Base-by-base conservation (phyloP, 108 stramenopile species). In the Conticribra guillardii region DNA sequence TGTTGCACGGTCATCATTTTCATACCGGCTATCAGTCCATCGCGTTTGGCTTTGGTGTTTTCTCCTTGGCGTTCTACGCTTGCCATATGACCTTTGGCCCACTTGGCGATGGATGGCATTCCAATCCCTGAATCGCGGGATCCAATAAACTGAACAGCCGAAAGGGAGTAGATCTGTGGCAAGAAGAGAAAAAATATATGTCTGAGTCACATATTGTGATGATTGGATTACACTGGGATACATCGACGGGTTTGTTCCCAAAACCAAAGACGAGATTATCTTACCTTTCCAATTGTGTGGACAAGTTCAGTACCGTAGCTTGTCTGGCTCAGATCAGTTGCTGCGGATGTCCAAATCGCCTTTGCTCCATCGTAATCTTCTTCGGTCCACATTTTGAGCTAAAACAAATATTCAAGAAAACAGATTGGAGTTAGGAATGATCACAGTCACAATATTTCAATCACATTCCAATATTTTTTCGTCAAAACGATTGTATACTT, bases 61-160 rank as follows among this genome's bases (percentile, higher is more conserved):
- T 68, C 75, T 16, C 64, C 67, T 7, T 27, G 55, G 27, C 64
- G 58, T 48, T 82, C 63, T 31, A 80, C 31, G n/a, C 73, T 82
- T 16, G 90, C 87, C 15, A 79, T 26, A 22, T 87, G 79, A n/a
- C 61, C 74, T 32, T 61, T 63, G 41, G 85, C 85, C 91, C 88
- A 89, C 44, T 84, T 81, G 4, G 66, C 76, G 28, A 89, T 84
- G 7, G 84, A 81, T 21, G 88, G 91, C 81, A 86, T 76, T 8
- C 90, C 90, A 34, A 91, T 60, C 0, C 90, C 90, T 45, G 85
- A 84, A 19, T 87, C 83, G n/a, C 51, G 68, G 9, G 85, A 74
- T 67, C 90, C 90, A 8, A 91, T 32, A 59, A 87, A 89, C 55
- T 87, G 82, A 22, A 76, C 54, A 0, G 90, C 90, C 9, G 86